Evolutionary conservation across 1,139 yeast genomes (phyloP).

Genomic region (Geotrichum reessii): DNA sequence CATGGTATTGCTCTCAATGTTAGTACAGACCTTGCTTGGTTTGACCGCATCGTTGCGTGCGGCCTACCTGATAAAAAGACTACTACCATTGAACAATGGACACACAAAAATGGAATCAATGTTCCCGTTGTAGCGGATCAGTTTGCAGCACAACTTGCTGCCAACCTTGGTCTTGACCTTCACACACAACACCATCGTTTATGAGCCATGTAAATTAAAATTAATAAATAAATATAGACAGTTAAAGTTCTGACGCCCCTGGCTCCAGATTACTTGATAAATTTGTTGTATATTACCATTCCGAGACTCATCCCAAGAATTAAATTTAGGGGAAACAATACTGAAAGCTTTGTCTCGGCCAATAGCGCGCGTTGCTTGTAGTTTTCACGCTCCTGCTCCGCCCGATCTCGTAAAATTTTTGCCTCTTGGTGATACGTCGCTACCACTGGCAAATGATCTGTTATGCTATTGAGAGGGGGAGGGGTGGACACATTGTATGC

Average conservation of each 20-base stretch:
- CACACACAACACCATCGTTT: not conserved
- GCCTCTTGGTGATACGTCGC: not conserved
- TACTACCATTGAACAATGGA: constrained; percentile 41
- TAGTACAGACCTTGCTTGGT: constrained; percentile 61
- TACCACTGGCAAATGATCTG: not conserved
- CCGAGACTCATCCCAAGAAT: not conserved
- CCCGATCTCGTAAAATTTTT: not conserved
- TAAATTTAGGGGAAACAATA: not conserved
- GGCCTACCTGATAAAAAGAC: constrained; percentile 64
- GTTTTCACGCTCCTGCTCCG: not conserved
- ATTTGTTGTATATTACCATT: not conserved
- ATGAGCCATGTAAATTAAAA: not conserved
- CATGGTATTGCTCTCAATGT: constrained; percentile 88
- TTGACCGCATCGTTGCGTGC: constrained; percentile 74
- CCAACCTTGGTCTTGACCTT: constrained; percentile 5
- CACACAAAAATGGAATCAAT: not conserved
- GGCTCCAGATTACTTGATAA: not conserved
- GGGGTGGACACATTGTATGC: not conserved
- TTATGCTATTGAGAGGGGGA: not conserved
- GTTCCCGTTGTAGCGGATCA: constrained; percentile 8
- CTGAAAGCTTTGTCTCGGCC: not conserved
- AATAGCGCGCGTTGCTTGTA: not conserved
- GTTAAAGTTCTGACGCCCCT: not conserved
- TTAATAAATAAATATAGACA: constrained; percentile 5
- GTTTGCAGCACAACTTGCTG: constrained; percentile 9